A percentile compares a stretch with the other conserved stretches of the same genome.
These are phyloP conservation scores for Lasiodiplodia theobromae DNA, from an alignment of 2,329 filamentous ascomycete species.

Conservation along the genomic window DNA sequence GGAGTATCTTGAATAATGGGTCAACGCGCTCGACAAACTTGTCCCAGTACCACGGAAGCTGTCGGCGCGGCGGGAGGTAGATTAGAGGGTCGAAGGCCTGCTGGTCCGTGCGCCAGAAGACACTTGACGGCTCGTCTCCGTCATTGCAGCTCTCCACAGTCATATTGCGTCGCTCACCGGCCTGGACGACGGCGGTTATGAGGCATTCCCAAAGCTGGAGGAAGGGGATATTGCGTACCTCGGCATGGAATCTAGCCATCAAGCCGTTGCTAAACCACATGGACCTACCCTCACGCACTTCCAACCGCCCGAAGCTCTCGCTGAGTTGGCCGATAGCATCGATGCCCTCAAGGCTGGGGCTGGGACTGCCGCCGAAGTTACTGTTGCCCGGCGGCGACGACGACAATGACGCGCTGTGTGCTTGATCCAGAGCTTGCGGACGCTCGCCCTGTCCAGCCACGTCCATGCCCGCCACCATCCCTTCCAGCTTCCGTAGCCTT, in stretches of 20 bases:
- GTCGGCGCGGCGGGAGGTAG: neutral
- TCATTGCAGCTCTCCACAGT: neutral
- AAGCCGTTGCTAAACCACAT: slow-evolving; percentile 1
- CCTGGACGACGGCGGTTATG: neutral
- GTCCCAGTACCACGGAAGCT: neutral
- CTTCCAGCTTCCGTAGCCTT: neutral
- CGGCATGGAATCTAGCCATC: neutral
- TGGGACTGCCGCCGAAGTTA: neutral
- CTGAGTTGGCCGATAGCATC: slow-evolving; percentile 5
- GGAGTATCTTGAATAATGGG: neutral
- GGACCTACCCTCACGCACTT: neutral
- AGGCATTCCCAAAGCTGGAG: neutral
- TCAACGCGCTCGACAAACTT: slow-evolving; percentile 5
- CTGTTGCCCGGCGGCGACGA: neutral
- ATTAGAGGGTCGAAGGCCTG: slow-evolving; percentile 1
- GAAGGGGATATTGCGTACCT: neutral
- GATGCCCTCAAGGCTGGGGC: neutral
- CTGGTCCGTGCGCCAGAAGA: neutral
- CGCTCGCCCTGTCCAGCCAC: neutral
- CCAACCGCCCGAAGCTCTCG: neutral
- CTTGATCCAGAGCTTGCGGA: neutral
- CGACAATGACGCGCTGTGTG: neutral
- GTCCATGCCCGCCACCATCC: neutral
- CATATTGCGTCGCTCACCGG: neutral
- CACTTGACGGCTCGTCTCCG: neutral